These are phyloP conservation scores for Nitzschia sp. DNA, from an alignment of 108 stramenopile genomes.

Conservation along the genomic window DNA sequence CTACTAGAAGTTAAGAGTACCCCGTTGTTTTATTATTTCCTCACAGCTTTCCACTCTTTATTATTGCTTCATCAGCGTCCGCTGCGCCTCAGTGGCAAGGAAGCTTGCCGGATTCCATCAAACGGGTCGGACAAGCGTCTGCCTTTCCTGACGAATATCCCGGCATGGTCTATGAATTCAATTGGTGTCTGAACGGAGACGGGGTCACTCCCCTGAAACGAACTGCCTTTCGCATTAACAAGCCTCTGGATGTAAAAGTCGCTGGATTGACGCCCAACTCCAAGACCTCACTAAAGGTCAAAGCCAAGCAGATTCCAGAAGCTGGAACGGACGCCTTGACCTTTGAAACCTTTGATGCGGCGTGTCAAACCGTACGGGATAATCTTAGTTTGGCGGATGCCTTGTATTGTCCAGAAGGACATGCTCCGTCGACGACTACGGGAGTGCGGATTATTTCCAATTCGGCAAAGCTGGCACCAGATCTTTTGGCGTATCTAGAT, in stretches of 20 bases:
- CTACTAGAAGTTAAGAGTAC: too few species aligned
- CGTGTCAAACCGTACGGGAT: conserved; percentile 72
- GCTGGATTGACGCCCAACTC: conserved; percentile 65
- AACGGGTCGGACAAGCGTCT: conserved; percentile 61
- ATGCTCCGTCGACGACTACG: conserved; percentile 71
- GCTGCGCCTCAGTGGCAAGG: conserved; percentile 33
- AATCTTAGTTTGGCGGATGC: conserved; percentile 58
- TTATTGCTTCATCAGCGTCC: too few species aligned
- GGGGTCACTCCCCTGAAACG: conserved; percentile 86
- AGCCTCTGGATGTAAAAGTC: conserved; percentile 80
- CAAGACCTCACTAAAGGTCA: conserved; percentile 71
- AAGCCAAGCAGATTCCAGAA: conserved; percentile 64
- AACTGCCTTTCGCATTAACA: conserved; percentile 86
- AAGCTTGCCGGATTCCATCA: conserved; percentile 63
- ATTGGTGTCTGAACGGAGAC: conserved; percentile 87
- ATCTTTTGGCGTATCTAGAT: conserved; percentile 80
- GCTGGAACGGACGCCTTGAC: conserved; percentile 75
- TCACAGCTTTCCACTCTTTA: too few species aligned
- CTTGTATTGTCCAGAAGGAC: conserved; percentile 86
- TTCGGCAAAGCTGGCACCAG: conserved; percentile 55
- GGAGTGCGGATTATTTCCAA: conserved; percentile 86
- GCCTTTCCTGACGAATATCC: conserved; percentile 86
- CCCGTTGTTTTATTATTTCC: too few species aligned
- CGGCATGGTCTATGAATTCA: conserved; percentile 86
- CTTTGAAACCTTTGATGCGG: conserved; percentile 78